Evolutionary conservation across 2,329 filamentous ascomycete genomes (phyloP), one percentile per base, ranked within the genome.

Genomic region (Aspergillus alliaceus): DNA sequence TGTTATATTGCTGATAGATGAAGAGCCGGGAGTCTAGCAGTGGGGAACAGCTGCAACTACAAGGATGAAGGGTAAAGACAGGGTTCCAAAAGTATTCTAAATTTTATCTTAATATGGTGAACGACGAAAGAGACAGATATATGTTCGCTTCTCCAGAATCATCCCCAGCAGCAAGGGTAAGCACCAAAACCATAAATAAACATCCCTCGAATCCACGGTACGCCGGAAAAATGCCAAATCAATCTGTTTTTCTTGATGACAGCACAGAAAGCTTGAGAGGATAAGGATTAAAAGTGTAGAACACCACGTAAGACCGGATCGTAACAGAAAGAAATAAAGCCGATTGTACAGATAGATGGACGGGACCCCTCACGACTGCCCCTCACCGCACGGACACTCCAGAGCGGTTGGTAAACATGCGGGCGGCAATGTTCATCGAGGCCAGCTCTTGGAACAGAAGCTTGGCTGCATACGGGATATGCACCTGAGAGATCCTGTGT

Each of bases 401-500:
- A 34, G 75, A 77, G 48, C 75, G 74, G 73, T 90, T 90, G 37
- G 93, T 98, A 75, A 96, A 99, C 92, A 99, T 93, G 74, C 95
- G 88, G 31, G 93, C 89, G 11, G 95, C 93, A 75, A 99, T 98
- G 76, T 98, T 98, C 95, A 99, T 99, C 50, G 92, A 89, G 72
- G 93, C 91, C 66, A 99, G 81, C 80, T 99, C 95, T 80, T 99
- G 95, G 88, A 99, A 99, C 51, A 99, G 86, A 50, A 99, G 83
- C 81, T 99, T 99, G 59, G 95, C 95, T 2, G 95, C 95, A 73
- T 99, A 99, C 0, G 95, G 95, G 64, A 99, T 96, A 74, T 98
- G 91, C 56, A 99, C 90, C 77, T 99, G 95, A 5, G 93, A 95
- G 75, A 99, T 98, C 80, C 91, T 92, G 62, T 93, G 97, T 85